Base-by-base conservation (phyloP, 768 basidiomycete species). In the Lactarius vividus region DNA sequence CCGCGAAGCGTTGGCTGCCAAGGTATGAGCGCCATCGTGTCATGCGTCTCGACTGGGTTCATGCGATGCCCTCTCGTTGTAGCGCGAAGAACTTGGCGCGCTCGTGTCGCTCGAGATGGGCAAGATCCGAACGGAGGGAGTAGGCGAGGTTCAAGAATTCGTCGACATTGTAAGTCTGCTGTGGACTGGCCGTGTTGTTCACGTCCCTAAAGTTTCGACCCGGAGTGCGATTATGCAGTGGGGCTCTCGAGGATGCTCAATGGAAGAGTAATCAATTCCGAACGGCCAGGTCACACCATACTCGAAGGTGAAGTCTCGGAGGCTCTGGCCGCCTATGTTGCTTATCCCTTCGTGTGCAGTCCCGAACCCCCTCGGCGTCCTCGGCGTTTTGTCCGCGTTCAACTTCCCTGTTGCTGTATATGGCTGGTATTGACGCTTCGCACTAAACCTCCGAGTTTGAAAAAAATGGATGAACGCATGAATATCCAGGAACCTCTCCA, bases 391-490 rank as follows among this genome's bases (percentile, higher is more conserved):
- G 59, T 89, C 92, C 26, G 96, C 96, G 0, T 98, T 97, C 81
- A 98, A 98, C 76, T 98, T 98, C 74, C 96, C 96, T 11, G 88
- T 93, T 52, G 94, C 94, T 39, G 93, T 96, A 53, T 94, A 92
- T 75, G 93, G 93, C 69, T 95, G 93, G 92, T 89, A 76, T 46
- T 79, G 72, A 44, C 66, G 31, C 52, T 63, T 20, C 28, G 26
- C 26, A 31, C 9, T 62, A 52, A 64, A 64, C 28, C 57, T 59
- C 57, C 56, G 65, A 69, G 61, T 73, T 37, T 8, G 33, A 49
- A 20, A 35, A 52, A 23, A 20, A 42, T 28, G 53, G 4, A 56
- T 55, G 28, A 42, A 59, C 40, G 57, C 49, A 52, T 59, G 33
- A 23, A 67, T 59, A 35, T 53, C 26, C 72, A 94, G 95, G 95